Base-by-base conservation (phyloP, 306 rosid species). In the Prinsepia uniflora region DNA sequence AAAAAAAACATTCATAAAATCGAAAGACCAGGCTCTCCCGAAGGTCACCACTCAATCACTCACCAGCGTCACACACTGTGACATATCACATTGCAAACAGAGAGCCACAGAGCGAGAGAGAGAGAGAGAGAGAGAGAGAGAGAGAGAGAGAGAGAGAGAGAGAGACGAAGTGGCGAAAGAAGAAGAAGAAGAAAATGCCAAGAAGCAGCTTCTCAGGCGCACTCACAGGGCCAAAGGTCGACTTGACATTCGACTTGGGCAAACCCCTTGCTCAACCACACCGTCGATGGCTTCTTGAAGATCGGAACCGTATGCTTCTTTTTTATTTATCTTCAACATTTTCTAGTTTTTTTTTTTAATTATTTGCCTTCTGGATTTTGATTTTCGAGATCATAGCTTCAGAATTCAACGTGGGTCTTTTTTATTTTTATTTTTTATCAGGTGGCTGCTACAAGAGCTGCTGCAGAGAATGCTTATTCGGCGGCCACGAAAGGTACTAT, bases 261-360 rank as follows among this genome's bases (percentile, higher is more conserved):
- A 81, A n/a, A 85, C 58, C 93, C 96, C 47, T 77, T 88, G 5
- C 87, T 92, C 36, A 92, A 92, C 56, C 79, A 82, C 81, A 80
- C 97, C 45, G 62, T 93, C 19, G 98, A 93, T 73, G 98, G 90
- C 62, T 93, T 93, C 84, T 66, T 90, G 81, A 90, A 90, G 86
- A 93, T 93, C 80, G 98, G 98, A 83, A 22, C 96, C 8, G 97
- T 92, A 85, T 64, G 17, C 57, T n/a, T 3, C 24, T 18, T 24
- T 13, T 14, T n/a, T 6, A 8, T 19, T 58, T n/a, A 19, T 39
- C 10, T 7, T 69, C 10, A 49, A n/a, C 55, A 5, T 6, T 55
- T 39, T 46, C 17, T 6, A n/a, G n/a, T n/a, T 65, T 41, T 0
- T 39, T 46, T 14, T 7, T 57, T 41, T 0, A 5, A 69, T 12